Evolutionary conservation across 192 early-diverging fungal species (phyloP).

Genomic region (Entomortierella parvispora): DNA sequence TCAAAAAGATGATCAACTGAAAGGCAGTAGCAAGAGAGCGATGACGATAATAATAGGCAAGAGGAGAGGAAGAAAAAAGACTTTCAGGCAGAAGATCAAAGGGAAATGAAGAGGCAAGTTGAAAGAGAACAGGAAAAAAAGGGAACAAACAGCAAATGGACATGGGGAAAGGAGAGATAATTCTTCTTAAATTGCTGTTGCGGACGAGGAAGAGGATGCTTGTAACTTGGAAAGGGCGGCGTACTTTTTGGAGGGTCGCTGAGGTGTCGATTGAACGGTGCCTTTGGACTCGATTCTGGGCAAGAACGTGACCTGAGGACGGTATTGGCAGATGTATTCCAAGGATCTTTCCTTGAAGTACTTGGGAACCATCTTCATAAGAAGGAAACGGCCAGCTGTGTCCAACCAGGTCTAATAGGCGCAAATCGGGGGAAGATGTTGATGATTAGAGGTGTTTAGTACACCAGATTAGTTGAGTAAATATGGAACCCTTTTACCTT

Average conservation of each 20-base stretch:
- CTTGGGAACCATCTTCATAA: conserved; percentile 29
- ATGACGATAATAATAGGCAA: too few relatives aligned
- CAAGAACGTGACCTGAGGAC: conserved; percentile 23
- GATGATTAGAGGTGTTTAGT: neutral
- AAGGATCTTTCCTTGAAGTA: conserved; percentile 36
- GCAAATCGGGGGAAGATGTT: neutral
- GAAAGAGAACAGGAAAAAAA: neutral
- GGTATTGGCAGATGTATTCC: conserved; percentile 19
- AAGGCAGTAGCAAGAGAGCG: too few relatives aligned
- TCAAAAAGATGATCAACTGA: too few relatives aligned
- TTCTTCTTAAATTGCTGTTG: conserved; percentile 3
- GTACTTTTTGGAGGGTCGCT: conserved; percentile 33
- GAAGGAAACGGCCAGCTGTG: conserved; percentile 17
- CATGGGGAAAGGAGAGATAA: neutral
- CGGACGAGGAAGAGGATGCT: neutral
- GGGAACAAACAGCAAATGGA: neutral
- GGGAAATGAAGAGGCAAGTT: neutral
- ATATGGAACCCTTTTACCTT: conserved; percentile 9
- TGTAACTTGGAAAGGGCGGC: conserved; percentile 9
- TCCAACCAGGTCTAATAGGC: conserved; percentile 28
- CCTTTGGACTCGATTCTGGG: conserved; percentile 20
- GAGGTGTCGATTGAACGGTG: conserved; percentile 13
- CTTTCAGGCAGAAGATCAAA: too few relatives aligned
- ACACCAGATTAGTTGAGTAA: neutral
- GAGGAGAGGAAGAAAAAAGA: too few relatives aligned